A percentile compares a stretch with the other conserved stretches of the same genome.
These are phyloP conservation scores for Candida adriatica DNA, from an alignment of 805 yeast genomes.

Conservation along the genomic window DNA sequence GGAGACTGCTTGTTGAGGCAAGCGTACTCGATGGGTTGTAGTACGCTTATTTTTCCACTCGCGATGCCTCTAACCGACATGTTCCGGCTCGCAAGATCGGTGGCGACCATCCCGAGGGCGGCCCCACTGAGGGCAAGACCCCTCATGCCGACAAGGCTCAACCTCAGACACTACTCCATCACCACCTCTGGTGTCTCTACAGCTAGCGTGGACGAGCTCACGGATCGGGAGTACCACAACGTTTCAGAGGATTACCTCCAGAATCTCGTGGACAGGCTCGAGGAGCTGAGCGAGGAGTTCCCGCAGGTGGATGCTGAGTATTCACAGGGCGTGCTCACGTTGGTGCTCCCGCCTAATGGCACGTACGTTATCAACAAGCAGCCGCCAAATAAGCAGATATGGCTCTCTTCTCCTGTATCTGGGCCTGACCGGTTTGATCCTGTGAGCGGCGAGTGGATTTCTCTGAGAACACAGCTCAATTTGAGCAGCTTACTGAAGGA, in stretches of 20 bases:
- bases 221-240: conserved; percentile 51
- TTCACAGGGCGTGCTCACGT: conserved; percentile 80
- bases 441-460: conserved; percentile 69
- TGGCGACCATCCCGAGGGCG: not conserved
- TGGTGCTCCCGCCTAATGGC: conserved; percentile 65
- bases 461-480: conserved; percentile 56
- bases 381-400: conserved; percentile 94
- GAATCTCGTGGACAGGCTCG: conserved; percentile 56
- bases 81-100: not conserved
- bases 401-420: conserved; percentile 90
- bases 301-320: conserved; percentile 72
- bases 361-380: conserved; percentile 92
- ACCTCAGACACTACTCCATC: conserved; percentile 14
- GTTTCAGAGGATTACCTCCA: conserved; percentile 68
- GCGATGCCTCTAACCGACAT: not conserved
- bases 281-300: conserved; percentile 51
- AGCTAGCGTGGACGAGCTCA: conserved; percentile 43
- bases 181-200: conserved; percentile 54
- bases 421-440: conserved; percentile 89
- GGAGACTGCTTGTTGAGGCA: not conserved
- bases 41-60: not conserved
- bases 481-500: conserved; percentile 40
- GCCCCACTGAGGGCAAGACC: not conserved
- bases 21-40: too few species aligned
- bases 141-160: not conserved